Conservation (phyloP, 306 rosid species). For the Cucurbita maxima region DNA sequence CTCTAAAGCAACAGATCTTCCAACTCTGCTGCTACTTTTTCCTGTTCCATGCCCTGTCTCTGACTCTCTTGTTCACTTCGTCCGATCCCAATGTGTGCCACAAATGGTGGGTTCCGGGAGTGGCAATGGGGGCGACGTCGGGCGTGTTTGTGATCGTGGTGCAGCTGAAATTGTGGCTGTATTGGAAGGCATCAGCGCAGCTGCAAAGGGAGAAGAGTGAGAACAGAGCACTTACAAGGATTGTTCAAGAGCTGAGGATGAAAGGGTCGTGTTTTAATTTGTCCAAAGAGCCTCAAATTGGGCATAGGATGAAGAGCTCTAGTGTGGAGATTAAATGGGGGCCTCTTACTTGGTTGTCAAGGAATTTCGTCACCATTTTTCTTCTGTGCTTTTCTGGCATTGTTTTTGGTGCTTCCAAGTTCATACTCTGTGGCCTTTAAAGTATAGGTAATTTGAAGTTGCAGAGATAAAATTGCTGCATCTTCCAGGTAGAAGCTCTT, state of each 20-base stretch:
- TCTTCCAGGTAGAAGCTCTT: background rate
- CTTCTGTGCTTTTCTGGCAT: constrained; percentile 59
- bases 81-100: constrained; percentile 22
- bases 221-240: constrained; percentile 35
- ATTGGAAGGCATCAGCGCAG: constrained; percentile 58
- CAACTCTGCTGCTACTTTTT: constrained; percentile 53
- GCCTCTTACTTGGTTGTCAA: constrained; percentile 38
- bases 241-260: constrained; percentile 78
- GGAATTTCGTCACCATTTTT: constrained; percentile 27
- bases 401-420: constrained; percentile 43
- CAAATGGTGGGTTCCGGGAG: constrained; percentile 74
- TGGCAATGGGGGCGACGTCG: constrained; percentile 39
- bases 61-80: constrained; percentile 54
- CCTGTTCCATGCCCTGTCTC: constrained; percentile 53
- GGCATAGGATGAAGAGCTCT: constrained; percentile 76
- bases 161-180: constrained; percentile 39
- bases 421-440: constrained; percentile 40
- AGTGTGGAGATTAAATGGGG: constrained; percentile 85
- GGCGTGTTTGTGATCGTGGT: constrained; percentile 32
- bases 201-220: constrained; percentile 44
- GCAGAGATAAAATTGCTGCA: too few species aligned
- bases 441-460: too few species aligned
- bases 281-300: constrained; percentile 41
- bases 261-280: constrained; percentile 77
- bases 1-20: constrained; percentile 40